A percentile compares a stretch with the other conserved stretches of the same genome.
These are phyloP conservation scores for Naganishia randhawae DNA, from an alignment of 768 basidiomycete genomes.

Conservation along the genomic window DNA sequence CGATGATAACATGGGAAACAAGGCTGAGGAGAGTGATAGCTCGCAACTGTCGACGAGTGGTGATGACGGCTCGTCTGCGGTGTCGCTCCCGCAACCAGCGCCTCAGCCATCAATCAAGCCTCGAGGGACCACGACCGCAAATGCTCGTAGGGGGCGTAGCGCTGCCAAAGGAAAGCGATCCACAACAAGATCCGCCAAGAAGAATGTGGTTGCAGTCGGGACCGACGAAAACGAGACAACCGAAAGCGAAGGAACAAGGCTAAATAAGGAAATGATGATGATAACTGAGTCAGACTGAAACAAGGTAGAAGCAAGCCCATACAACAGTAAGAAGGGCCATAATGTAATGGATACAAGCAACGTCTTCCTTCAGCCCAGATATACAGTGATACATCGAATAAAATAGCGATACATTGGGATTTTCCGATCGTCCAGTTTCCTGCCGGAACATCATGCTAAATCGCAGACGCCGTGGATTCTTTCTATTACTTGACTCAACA, in stretches of 20 bases:
- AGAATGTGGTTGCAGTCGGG: too few species aligned
- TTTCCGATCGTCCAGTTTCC: neutral
- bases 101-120: neutral
- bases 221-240: neutral
- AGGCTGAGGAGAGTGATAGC: neutral
- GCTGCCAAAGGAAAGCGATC: neutral
- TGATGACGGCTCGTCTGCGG: neutral
- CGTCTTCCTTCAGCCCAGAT: neutral
- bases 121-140: neutral
- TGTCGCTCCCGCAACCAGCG: too few species aligned
- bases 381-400: neutral
- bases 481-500: slow-evolving; percentile 4
- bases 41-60: neutral
- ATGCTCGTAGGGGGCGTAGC: neutral
- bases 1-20: slow-evolving; percentile 9
- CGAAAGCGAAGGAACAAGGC: slow-evolving; percentile 18
- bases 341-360: neutral
- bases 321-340: neutral
- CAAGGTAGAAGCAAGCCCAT: neutral
- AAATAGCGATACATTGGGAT: neutral
- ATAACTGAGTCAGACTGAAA: neutral
- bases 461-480: slow-evolving; percentile 14
- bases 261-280: slow-evolving; percentile 19
- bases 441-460: neutral
- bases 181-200: neutral